Percentiles rank a stretch among this genome's conserved stretches.
Conservation (phyloP, 192 early-diverging fungal genomes). For the Coemansia sp. region DNA sequence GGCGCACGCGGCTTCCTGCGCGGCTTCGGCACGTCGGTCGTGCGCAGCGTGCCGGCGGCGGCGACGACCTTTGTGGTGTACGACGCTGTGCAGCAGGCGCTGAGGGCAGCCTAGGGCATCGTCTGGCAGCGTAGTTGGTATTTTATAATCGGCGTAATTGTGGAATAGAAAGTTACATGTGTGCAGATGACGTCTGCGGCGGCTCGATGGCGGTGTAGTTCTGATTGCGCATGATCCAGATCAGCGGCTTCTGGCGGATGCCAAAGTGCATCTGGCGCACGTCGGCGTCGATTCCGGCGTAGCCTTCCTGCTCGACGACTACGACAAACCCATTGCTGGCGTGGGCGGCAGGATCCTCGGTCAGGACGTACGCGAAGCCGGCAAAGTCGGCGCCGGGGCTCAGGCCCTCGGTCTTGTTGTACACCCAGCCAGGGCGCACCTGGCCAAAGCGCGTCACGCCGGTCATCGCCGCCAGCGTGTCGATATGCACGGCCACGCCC, state of each 20-base stretch:
- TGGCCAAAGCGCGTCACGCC: slow-evolving; percentile 79
- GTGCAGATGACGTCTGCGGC: no score
- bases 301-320: slow-evolving; percentile 17
- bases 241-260: slow-evolving; percentile 7
- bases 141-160: no score
- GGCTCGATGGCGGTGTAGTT: no score
- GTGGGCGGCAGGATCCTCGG: slow-evolving; percentile 21
- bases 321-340: slow-evolving; percentile 9
- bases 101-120: no score
- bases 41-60: slow-evolving; percentile 69
- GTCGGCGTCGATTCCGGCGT: slow-evolving; percentile 6
- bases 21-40: slow-evolving; percentile 58
- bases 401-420: slow-evolving; percentile 63
- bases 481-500: slow-evolving; percentile 60
- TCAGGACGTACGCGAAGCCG: slow-evolving; percentile 31
- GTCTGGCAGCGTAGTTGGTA: no score
- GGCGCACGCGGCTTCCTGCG: slow-evolving; percentile 62
- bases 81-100: slow-evolving; percentile 52
- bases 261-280: slow-evolving; percentile 3
- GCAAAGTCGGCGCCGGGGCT: slow-evolving; percentile 16
- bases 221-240: slow-evolving; percentile 12
- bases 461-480: slow-evolving; percentile 72
- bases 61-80: slow-evolving; percentile 75
- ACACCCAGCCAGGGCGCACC: slow-evolving; percentile 55
- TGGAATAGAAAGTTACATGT: no score